Base-by-base conservation (phyloP, 371 early-diverging fungal genomes). In the Neoconidiobolus thromboides region DNA sequence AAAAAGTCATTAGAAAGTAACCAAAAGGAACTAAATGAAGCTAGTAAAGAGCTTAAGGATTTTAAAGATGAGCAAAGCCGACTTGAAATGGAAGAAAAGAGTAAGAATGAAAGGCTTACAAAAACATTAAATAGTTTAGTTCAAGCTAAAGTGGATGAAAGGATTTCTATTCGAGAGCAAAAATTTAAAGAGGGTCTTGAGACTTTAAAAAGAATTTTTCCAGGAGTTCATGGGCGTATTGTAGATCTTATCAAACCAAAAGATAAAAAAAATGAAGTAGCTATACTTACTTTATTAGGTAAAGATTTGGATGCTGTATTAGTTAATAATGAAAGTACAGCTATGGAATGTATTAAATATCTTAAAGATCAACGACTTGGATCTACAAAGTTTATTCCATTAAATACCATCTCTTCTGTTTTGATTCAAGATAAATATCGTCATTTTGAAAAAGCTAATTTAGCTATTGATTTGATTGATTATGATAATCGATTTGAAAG, bases 351-450 rank as follows among this genome's bases (percentile, higher is more conserved):
- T 64, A 89, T 89, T 9, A 62, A 80, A 72, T 92, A 90, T 65
- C 73, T 99, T 74, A 78, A 90, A 63, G 96, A 96, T 64, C 93
- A 95, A 71, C 87, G 90, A 26, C 73, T 82, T 3, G 94, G 96
- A 3, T 81, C 86, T 55, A 89, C 91, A 0, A 93, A 94, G 0
- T 99, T 99, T 70, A 67, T 99, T 46, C 98, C 98, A 1, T 71
- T 99, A 12, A 87, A 91, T 60, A 83, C 86, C 0, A 67, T 98
- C 5, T 66, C 65, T 0, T 73, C 77, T 6, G 83, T 85, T 64
- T 73, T 81, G 3, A 71, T 88, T 61, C 82, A 85, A 64, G 93
- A 94, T 54, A 79, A 84, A 48, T 81, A 84, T 56, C 77, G 93
- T n/a, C 78, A 74, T 47, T 68, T 85, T 37, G 72, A 76, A 12